phyloP scores from a whole-genome alignment of 2,329 filamentous ascomycete species.

The Colletotrichum tofieldiae region DNA sequence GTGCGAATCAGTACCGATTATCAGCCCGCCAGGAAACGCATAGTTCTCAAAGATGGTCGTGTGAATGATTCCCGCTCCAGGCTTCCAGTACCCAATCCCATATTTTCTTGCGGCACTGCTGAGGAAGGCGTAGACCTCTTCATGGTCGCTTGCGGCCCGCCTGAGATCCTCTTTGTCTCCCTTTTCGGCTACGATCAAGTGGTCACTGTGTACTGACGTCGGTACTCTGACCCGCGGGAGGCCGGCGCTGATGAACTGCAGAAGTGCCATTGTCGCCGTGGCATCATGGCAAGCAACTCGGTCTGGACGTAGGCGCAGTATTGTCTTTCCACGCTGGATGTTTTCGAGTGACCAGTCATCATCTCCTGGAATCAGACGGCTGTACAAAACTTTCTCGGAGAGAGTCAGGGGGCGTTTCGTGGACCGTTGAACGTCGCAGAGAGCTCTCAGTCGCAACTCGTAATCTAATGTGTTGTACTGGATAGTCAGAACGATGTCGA shows the following conservation, averaged over 20 bases:
- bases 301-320: conserved; percentile 55
- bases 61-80: conserved; percentile 56
- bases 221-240: conserved; percentile 55
- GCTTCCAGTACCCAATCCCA: conserved; percentile 59
- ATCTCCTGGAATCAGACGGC: conserved; percentile 52
- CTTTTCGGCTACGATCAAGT: conserved; percentile 53
- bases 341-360: conserved; percentile 47
- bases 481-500: neutral
- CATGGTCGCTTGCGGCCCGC: conserved; percentile 49
- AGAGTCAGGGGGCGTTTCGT: conserved; percentile 51
- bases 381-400: conserved; percentile 58
- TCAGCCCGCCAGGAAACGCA: conserved; percentile 53
- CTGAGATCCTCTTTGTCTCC: conserved; percentile 51
- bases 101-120: conserved; percentile 61
- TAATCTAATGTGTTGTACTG: conserved; percentile 45
- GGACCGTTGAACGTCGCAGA: conserved; percentile 40
- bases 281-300: conserved; percentile 60
- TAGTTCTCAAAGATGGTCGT: conserved; percentile 59
- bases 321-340: conserved; percentile 56
- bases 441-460: conserved; percentile 34
- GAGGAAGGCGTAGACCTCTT: conserved; percentile 57
- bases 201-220: conserved; percentile 59
- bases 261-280: conserved; percentile 59
- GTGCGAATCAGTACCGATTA: conserved; percentile 56
- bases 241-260: conserved; percentile 60